Conservation (phyloP, 148 eudicot genomes). For the Persicaria tinctoria region DNA sequence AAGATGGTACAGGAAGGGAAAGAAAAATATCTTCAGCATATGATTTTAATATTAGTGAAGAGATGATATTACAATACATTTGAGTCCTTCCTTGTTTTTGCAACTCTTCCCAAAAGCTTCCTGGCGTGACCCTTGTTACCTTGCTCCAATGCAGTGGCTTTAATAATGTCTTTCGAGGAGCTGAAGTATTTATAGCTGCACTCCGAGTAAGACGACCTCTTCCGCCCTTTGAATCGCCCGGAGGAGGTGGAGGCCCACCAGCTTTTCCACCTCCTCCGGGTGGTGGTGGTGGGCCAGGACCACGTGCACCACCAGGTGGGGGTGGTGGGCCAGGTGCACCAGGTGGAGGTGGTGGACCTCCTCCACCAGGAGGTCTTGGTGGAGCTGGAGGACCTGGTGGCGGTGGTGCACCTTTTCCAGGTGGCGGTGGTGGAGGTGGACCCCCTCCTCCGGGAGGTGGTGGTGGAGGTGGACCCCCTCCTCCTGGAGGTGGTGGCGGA, state of each 20-base stretch:
- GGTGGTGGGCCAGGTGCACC: neutral
- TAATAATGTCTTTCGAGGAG: slow-evolving; percentile 50
- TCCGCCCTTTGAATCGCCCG: neutral
- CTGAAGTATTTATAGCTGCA: slow-evolving; percentile 41
- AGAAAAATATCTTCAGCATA: neutral
- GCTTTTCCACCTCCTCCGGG: slow-evolving; percentile 8
- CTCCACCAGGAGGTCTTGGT: slow-evolving; percentile 16
- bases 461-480: slow-evolving; percentile 22
- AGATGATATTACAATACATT: slow-evolving; percentile 50
- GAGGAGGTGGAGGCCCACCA: slow-evolving; percentile 21
- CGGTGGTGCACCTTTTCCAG: slow-evolving; percentile 23
- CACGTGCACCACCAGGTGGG: neutral
- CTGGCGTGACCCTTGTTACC: slow-evolving; percentile 80
- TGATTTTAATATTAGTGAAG: neutral
- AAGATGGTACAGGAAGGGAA: too few relatives aligned
- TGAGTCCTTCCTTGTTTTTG: slow-evolving; percentile 72
- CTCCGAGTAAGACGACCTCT: slow-evolving; percentile 30
- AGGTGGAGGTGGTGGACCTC: slow-evolving; percentile 21
- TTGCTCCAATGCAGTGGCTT: slow-evolving; percentile 97
- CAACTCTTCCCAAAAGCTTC: slow-evolving; percentile 97
- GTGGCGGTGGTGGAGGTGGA: neutral
- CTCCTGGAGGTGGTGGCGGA: neutral
- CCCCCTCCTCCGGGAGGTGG: slow-evolving; percentile 15
- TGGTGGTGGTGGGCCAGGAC: neutral
- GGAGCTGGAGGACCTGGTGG: slow-evolving; percentile 18